Conservation (phyloP, 345 rosid species). For the Rubroshorea leprosula region DNA sequence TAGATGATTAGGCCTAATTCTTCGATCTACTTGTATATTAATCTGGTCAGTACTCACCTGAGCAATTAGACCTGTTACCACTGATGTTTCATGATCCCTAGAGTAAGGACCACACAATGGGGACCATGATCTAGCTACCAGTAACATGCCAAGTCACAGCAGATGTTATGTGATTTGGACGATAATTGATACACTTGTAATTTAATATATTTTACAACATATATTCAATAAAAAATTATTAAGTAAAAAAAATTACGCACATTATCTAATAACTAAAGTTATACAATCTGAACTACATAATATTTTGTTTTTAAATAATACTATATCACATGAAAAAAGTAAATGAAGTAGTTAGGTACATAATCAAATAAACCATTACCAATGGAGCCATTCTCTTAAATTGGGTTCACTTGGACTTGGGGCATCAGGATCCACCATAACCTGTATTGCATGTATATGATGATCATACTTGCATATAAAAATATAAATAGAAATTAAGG, state of each 20-base stretch:
- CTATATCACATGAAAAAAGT: background rate
- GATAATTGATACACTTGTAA: too few species aligned
- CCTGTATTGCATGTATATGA: background rate
- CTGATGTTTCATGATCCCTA: background rate
- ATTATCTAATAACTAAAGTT: too few species aligned
- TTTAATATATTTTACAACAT: too few species aligned
- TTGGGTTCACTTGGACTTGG: constrained; percentile 16
- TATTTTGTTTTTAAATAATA: too few species aligned
- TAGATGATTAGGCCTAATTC: too few species aligned
- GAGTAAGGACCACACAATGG: too few species aligned
- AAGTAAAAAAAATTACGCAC: too few species aligned
- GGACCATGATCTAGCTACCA: background rate
- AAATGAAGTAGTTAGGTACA: background rate
- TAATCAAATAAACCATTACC: constrained; percentile 1
- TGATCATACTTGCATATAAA: background rate
- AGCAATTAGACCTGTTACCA: background rate
- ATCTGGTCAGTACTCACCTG: too few species aligned
- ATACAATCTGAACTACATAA: too few species aligned
- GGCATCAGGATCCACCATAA: constrained; percentile 17
- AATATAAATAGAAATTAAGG: too few species aligned
- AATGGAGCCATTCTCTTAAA: constrained; percentile 14
- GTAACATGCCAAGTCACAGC: background rate
- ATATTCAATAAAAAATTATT: too few species aligned
- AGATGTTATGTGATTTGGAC: background rate
- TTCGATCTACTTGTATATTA: background rate